phyloP scores from a whole-genome alignment of 2,329 filamentous ascomycete species.

The Davidsoniella australis region DNA sequence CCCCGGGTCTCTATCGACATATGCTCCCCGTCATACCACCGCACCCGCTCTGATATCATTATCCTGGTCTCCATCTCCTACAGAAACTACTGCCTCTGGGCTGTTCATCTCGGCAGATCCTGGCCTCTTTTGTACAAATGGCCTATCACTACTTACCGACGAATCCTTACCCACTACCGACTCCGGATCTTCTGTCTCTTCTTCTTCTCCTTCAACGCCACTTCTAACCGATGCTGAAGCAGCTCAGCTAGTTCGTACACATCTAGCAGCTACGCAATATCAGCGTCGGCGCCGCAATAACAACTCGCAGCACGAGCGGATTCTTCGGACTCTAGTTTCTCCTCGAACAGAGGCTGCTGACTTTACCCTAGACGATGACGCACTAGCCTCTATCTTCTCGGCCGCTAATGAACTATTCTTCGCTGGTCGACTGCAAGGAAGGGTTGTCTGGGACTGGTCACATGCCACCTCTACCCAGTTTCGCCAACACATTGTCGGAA shows the following conservation, averaged over 20 bases:
- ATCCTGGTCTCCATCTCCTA: conserved; percentile 14
- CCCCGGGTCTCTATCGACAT: not conserved
- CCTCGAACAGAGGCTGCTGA: conserved; percentile 28
- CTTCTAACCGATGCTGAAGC: conserved; percentile 30
- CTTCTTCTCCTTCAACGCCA: conserved; percentile 19
- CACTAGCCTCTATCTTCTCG: conserved; percentile 40
- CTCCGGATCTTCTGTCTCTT: conserved; percentile 15
- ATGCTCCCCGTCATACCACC: not conserved
- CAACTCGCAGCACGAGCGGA: conserved; percentile 37
- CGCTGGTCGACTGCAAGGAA: conserved; percentile 33
- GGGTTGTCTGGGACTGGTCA: conserved; percentile 47
- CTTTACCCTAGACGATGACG: conserved; percentile 38
- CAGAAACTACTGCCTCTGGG: conserved; percentile 34
- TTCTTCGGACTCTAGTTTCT: conserved; percentile 39
- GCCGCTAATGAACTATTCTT: conserved; percentile 49
- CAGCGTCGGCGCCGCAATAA: conserved; percentile 21
- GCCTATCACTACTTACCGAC: conserved; percentile 12
- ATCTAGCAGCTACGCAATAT: conserved; percentile 23
- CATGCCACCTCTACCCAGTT: conserved; percentile 32
- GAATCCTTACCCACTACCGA: conserved; percentile 16
- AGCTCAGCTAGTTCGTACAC: conserved; percentile 29
- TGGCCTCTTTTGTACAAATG: conserved; percentile 4
- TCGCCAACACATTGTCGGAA: conserved; percentile 40
- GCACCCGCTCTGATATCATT: not conserved
- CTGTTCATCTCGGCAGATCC: conserved; percentile 29